Conservation (phyloP, 768 basidiomycete genomes). For the Suillus discolor region DNA sequence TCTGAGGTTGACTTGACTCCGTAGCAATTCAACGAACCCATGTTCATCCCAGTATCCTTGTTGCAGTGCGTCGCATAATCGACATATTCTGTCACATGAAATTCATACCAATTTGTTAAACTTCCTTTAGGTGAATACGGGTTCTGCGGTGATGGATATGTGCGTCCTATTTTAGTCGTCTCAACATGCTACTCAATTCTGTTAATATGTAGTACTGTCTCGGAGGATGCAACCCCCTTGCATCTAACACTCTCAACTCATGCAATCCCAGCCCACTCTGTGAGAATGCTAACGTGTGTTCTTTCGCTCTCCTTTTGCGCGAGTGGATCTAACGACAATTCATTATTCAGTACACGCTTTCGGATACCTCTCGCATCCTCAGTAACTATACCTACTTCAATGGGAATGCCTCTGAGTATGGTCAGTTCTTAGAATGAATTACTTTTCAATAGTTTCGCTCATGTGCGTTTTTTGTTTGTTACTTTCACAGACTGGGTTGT, state of each 20-base stretch:
- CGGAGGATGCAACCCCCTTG: conserved; percentile 84
- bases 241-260: conserved; percentile 62
- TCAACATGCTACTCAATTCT: conserved; percentile 9
- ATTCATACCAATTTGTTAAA: conserved; percentile 6
- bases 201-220: conserved; percentile 62
- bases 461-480: conserved; percentile 1
- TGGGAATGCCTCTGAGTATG: conserved; percentile 74
- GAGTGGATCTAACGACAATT: background rate
- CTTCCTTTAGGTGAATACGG: conserved; percentile 48
- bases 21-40: conserved; percentile 39
- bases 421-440: conserved; percentile 31
- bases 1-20: conserved; percentile 5
- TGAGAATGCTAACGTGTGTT: conserved; percentile 55
- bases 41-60: conserved; percentile 44
- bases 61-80: conserved; percentile 40
- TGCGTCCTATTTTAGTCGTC: conserved; percentile 22
- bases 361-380: conserved; percentile 66
- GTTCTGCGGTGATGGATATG: conserved; percentile 49
- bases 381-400: conserved; percentile 67
- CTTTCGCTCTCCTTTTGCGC: background rate
- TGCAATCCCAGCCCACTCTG: conserved; percentile 78
- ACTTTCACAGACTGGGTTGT: conserved; percentile 63
- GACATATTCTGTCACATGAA: background rate
- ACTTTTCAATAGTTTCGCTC: background rate
- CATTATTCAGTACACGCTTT: conserved; percentile 66